phyloP scores from a whole-genome alignment of 768 basidiomycete genomes.

The Cyclocybe cylindracea region DNA sequence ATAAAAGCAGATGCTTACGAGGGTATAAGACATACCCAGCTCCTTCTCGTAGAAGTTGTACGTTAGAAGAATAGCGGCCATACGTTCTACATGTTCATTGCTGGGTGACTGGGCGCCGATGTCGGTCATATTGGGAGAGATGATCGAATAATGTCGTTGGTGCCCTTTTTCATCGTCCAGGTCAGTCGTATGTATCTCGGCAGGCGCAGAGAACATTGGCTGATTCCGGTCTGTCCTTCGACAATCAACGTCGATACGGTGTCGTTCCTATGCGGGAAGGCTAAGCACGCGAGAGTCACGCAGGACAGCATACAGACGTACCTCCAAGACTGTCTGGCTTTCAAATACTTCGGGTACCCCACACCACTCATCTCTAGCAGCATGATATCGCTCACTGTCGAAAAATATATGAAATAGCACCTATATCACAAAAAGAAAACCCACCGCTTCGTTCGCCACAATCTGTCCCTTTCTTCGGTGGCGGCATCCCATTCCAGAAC shows the following conservation, averaged over 20 bases:
- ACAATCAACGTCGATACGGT: slow-evolving; percentile 95
- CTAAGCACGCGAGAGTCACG: slow-evolving; percentile 5
- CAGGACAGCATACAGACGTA: slow-evolving; percentile 28
- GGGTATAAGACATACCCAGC: slow-evolving; percentile 58
- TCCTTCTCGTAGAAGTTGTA: slow-evolving; percentile 91
- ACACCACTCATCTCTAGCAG: slow-evolving; percentile 80
- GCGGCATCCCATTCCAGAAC: slow-evolving; percentile 82
- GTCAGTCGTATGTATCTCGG: slow-evolving; percentile 31
- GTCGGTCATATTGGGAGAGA: slow-evolving; percentile 70
- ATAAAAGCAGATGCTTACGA: slow-evolving; percentile 5
- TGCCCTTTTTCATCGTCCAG: slow-evolving; percentile 56
- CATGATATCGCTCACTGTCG: slow-evolving; percentile 65
- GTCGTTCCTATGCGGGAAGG: slow-evolving; percentile 60
- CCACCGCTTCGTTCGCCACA: slow-evolving; percentile 69
- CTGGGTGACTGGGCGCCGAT: slow-evolving; percentile 87
- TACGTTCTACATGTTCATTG: slow-evolving; percentile 90
- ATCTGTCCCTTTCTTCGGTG: slow-evolving; percentile 53
- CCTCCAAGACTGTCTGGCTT: slow-evolving; percentile 79
- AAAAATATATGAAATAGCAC: slow-evolving; percentile 4
- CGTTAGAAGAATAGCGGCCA: slow-evolving; percentile 84
- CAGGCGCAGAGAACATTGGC: slow-evolving; percentile 70
- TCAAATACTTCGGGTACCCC: slow-evolving; percentile 82
- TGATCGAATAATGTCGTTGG: slow-evolving; percentile 63
- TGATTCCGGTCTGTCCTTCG: slow-evolving; percentile 95
- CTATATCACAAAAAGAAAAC: slow-evolving; percentile 9